Evolutionary conservation across 2,329 filamentous ascomycete species (phyloP), one percentile per base, ranked within the genome.

Genomic region (Aspergillus amoenus): DNA sequence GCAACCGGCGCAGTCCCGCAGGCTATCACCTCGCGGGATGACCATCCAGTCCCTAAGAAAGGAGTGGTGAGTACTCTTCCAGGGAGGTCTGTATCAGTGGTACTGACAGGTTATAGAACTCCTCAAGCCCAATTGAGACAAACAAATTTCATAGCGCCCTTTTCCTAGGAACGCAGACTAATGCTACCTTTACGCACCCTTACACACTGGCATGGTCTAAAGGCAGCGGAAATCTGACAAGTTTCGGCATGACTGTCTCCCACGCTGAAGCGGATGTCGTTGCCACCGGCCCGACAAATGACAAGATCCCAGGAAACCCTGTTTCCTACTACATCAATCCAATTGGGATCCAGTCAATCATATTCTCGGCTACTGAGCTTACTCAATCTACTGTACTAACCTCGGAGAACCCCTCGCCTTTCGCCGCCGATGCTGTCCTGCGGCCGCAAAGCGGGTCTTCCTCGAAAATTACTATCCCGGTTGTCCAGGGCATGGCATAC

Each of bases 401-500:
- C 0, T 80, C 80, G 0, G 80, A 85, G 54, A 77, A 79, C 0
- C 74, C 82, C 22, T 73, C 79, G 52, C 80, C 80, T 2, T 85
- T 86, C 65, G 86, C 84, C 0, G 82, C 81, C 13, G 86, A 91
- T 61, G 85, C 91, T 45, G 88, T 89, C 44, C 78, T 97, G 32
- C 82, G 78, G 50, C 79, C 81, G 3, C 76, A 79, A 21, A 68
- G 73, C n/a, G 78, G 78, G 3, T 80, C 82, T 7, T 71, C 79
- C 1, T 83, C 88, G 0, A 79, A 82, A 1, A 82, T 97, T 18
- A 88, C 84, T 0, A 91, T 96, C 62, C 92, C 93, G 0, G 70
- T 97, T 7, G 86, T 96, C 0, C 93, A 97, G 69, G 94, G 94
- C 11, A 94, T 95, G 86, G 88, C 85, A 0, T 96, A 92, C 66